Evolutionary conservation across 176 grass and related monocot genomes (phyloP).

Genomic region (Melocanna baccifera): DNA sequence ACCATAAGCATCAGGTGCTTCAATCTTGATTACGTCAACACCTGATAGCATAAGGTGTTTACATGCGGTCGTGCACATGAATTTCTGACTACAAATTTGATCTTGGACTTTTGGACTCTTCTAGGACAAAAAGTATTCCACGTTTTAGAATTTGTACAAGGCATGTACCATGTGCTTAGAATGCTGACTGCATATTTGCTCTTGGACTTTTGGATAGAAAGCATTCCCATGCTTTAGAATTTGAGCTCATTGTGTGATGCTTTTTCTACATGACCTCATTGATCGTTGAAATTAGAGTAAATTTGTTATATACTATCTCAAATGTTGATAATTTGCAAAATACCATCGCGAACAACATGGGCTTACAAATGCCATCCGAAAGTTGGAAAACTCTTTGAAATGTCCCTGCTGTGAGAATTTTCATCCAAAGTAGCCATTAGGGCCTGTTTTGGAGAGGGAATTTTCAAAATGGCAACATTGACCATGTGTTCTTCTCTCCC

Average conservation of each 20-base stretch:
- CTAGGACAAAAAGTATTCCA: conserved; percentile 20
- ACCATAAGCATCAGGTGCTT: neutral
- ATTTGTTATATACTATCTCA: no score
- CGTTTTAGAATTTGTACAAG: conserved; percentile 40
- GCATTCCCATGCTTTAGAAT: conserved; percentile 24
- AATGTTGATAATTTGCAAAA: no score
- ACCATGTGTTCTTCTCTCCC: no score
- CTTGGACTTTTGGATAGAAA: conserved; percentile 17
- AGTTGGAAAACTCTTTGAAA: no score
- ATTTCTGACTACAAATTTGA: conserved; percentile 14
- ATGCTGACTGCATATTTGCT: conserved; percentile 25
- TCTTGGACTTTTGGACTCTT: conserved; percentile 21
- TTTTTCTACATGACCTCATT: conserved; percentile 10
- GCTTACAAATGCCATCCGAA: no score
- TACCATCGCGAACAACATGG: no score
- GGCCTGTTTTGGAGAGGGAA: no score
- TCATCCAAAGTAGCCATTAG: no score
- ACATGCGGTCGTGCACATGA: neutral
- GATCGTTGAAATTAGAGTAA: neutral
- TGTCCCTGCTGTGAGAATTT: no score
- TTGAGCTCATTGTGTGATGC: neutral
- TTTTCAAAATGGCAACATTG: no score
- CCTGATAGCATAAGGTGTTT: neutral
- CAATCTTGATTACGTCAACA: neutral
- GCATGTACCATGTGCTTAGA: conserved; percentile 30